These are phyloP conservation scores for Puccinia hordei DNA, from an alignment of 1,284 basidiomycete genomes.

Conservation along the genomic window DNA sequence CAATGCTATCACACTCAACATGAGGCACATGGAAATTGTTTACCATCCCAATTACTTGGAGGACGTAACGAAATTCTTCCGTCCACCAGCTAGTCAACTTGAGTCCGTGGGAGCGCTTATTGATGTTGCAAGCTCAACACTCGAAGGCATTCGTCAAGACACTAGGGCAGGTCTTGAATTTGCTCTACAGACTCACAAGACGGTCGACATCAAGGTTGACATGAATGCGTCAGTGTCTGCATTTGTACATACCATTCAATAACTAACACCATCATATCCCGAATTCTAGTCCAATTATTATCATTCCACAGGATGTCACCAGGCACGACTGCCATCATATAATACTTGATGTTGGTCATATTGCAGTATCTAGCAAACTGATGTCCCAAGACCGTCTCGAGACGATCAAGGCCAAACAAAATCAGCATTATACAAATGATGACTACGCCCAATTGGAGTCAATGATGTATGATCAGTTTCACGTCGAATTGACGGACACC, in stretches of 20 bases:
- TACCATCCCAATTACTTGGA: conserved; percentile 95
- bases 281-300: conserved; percentile 74
- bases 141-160: conserved; percentile 92
- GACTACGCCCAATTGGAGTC: conserved; percentile 87
- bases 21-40: conserved; percentile 97
- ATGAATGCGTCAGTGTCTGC: conserved; percentile 71
- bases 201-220: conserved; percentile 91
- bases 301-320: conserved; percentile 84
- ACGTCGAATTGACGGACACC: conserved; percentile 80
- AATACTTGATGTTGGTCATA: conserved; percentile 94
- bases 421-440: conserved; percentile 81
- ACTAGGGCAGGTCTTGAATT: conserved; percentile 92
- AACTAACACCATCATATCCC: conserved; percentile 6
- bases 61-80: conserved; percentile 87
- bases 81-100: conserved; percentile 89
- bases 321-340: conserved; percentile 78
- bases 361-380: conserved; percentile 85
- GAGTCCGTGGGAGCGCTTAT: conserved; percentile 76
- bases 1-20: conserved; percentile 81
- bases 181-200: conserved; percentile 90
- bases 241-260: not conserved
- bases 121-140: conserved; percentile 86
- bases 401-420: conserved; percentile 80
- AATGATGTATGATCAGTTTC: conserved; percentile 94
- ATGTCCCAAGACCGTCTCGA: conserved; percentile 80